These are phyloP conservation scores for Monarda citriodora DNA, from an alignment of 305 asterid species.

Conservation along the genomic window DNA sequence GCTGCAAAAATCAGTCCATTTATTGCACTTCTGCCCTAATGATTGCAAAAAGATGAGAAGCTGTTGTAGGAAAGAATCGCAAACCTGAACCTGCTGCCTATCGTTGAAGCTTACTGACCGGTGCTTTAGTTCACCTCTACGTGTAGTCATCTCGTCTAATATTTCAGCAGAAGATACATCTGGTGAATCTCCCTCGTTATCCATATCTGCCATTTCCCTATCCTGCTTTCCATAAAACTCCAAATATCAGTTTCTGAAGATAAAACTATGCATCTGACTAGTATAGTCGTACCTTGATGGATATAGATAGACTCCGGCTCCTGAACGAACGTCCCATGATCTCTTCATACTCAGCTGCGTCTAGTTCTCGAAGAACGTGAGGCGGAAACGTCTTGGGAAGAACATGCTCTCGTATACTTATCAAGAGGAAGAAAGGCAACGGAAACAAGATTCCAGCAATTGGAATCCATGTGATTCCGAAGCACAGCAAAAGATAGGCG, in stretches of 20 bases:
- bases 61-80: neutral
- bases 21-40: neutral
- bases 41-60: neutral
- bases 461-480: conserved; percentile 97
- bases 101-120: conserved; percentile 68
- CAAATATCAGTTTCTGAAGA: neutral
- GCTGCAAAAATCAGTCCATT: conserved; percentile 17
- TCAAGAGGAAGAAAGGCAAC: conserved; percentile 76
- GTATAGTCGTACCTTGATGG: conserved; percentile 37
- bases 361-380: conserved; percentile 67
- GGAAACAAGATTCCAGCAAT: conserved; percentile 93
- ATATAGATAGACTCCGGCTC: conserved; percentile 34
- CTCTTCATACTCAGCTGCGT: conserved; percentile 96
- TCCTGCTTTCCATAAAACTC: conserved; percentile 46
- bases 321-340: conserved; percentile 50
- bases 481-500: conserved; percentile 68
- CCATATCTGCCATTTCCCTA: conserved; percentile 31
- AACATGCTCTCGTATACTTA: conserved; percentile 70
- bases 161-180: conserved; percentile 75
- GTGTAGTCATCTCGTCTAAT: conserved; percentile 85
- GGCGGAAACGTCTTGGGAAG: conserved; percentile 79
- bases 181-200: conserved; percentile 24
- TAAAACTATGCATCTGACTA: neutral
- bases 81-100: conserved; percentile 59
- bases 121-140: conserved; percentile 88